These are phyloP conservation scores for Bacterosira constricta DNA, from an alignment of 108 stramenopile genomes.

Conservation along the genomic window DNA sequence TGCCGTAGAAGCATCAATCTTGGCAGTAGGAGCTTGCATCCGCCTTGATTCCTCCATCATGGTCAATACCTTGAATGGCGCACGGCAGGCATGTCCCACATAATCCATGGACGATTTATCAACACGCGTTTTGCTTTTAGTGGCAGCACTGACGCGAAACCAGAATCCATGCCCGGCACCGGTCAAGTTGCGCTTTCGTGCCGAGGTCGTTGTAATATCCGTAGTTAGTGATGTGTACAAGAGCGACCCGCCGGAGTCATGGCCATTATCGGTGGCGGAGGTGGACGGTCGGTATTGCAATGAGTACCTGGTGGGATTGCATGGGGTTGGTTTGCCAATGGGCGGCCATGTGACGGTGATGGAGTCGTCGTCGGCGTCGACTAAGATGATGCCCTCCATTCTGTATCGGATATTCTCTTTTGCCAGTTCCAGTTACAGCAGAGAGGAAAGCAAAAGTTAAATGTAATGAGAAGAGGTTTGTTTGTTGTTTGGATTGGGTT, in stretches of 20 bases:
- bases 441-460: no score
- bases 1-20: slow-evolving; percentile 29
- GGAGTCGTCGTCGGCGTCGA: slow-evolving; percentile 70
- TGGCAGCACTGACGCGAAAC: slow-evolving; percentile 66
- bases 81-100: slow-evolving; percentile 31
- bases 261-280: slow-evolving; percentile 43
- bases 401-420: neutral
- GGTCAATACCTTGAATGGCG: slow-evolving; percentile 34
- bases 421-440: no score
- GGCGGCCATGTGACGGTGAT: slow-evolving; percentile 76
- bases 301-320: slow-evolving; percentile 47
- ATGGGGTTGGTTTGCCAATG: slow-evolving; percentile 20
- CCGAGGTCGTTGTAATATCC: slow-evolving; percentile 61
- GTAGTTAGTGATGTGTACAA: slow-evolving; percentile 61
- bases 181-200: slow-evolving; percentile 66
- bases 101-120: slow-evolving; percentile 47
- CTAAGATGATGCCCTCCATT: slow-evolving; percentile 41
- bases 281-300: slow-evolving; percentile 64
- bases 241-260: slow-evolving; percentile 44
- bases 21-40: slow-evolving; percentile 42
- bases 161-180: slow-evolving; percentile 54
- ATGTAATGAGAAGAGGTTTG: no score
- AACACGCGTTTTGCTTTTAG: slow-evolving; percentile 27
- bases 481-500: no score
- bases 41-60: slow-evolving; percentile 42